Evolutionary conservation across 78 protist species (phyloP), one percentile per base, ranked within the genome.

Genomic region (Dictyostelium citrinum): DNA sequence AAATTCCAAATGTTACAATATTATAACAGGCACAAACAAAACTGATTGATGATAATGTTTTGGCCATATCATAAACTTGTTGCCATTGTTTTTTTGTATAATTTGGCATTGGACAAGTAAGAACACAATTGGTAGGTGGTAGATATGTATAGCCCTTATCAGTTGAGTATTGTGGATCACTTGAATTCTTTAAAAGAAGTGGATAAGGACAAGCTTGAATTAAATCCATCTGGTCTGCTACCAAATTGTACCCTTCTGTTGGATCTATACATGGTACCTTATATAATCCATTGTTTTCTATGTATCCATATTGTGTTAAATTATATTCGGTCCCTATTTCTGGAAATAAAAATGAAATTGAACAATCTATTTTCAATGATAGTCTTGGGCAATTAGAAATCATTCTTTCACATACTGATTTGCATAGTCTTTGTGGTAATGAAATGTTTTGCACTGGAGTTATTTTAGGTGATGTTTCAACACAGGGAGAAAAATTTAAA

Each of bases 81-180:
- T 31, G 33, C 90, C 90, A 83, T 43, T 83, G 39, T 17, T 58
- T 46, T 2, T 68, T 46, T 16, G 80, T 4, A 49, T 70, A 83
- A n/a, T 46, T 29, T 70, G 90, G 90, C 29, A 80, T 61, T 16
- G 90, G 90, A 35, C 90, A 83, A 12, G 80, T 79, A 0, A 83
- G 37, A 0, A 83, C 90, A 35, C 90, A 83, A 5, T 68, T 68
- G 35, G 60, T 37, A 6, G 49, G 35, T 37, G 64, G n/a, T 2
- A 75, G 35, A 43, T 75, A 75, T 3, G 81, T 75, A 24, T 75
- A 75, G 1, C 81, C 81, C 0, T 24, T 75, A 24, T 37, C 31
- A 0, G 81, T 24, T 2, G 81, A 20, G 17, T 75, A 75, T 41
- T 41, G 8, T 20, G 81, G 39, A 11, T 75, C 81, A 31, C 49